phyloP scores from a whole-genome alignment of 768 basidiomycete genomes.

The Termitomyces sp. region DNA sequence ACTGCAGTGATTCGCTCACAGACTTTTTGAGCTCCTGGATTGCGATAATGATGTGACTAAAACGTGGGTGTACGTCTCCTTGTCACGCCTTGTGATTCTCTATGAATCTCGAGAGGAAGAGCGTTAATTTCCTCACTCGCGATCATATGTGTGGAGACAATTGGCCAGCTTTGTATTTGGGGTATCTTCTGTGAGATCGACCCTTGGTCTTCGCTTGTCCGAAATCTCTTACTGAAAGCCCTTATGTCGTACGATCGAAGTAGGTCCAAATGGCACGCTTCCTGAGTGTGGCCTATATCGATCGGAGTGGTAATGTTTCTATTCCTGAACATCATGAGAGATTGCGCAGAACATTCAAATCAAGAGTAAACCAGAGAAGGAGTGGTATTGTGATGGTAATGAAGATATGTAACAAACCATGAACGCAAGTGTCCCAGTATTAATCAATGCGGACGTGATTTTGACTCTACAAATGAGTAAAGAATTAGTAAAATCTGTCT shows the following conservation, averaged over 20 bases:
- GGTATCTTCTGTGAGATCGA: conserved; percentile 5
- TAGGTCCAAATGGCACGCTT: neutral
- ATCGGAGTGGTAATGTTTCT: no score
- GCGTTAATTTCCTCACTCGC: conserved; percentile 5
- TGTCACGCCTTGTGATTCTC: neutral
- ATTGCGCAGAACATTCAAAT: neutral
- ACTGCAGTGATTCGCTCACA: neutral
- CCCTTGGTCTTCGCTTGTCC: conserved; percentile 3
- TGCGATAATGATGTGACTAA: neutral
- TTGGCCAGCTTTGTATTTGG: neutral
- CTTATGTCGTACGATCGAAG: neutral
- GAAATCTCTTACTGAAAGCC: no score
- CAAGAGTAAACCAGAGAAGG: neutral
- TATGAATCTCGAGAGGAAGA: neutral
- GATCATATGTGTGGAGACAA: neutral
- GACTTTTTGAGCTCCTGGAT: neutral
- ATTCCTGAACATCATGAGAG: neutral
- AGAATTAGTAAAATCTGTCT: neutral
- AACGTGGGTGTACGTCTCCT: conserved; percentile 7
- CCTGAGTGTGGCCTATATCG: neutral
- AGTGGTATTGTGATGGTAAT: neutral
- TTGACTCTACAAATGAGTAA: neutral
- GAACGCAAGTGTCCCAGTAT: neutral
- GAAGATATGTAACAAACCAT: neutral
- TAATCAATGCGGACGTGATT: neutral